These are phyloP conservation scores for Sclerotinia trifoliorum DNA, from an alignment of 2,329 filamentous ascomycete species.

Conservation along the genomic window DNA sequence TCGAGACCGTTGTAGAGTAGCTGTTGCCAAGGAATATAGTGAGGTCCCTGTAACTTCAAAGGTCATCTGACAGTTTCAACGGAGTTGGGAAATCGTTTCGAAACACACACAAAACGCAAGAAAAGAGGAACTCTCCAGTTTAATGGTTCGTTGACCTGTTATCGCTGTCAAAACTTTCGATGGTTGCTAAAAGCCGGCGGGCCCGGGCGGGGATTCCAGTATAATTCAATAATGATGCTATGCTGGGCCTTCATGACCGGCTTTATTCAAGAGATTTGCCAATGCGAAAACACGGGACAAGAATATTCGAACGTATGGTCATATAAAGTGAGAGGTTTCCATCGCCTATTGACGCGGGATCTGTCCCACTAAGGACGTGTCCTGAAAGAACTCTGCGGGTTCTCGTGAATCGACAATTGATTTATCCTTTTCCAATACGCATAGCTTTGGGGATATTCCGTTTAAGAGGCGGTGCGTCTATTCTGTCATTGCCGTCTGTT, in stretches of 20 bases:
- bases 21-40: constrained; percentile 6
- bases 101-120: constrained; percentile 15
- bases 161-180: neutral
- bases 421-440: neutral
- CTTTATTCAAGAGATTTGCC: neutral
- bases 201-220: neutral
- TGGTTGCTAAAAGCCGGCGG: neutral
- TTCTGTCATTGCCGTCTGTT: neutral
- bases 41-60: neutral
- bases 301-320: neutral
- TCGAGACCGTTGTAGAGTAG: neutral
- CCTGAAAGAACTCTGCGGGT: neutral
- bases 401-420: neutral
- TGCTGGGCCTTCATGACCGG: neutral
- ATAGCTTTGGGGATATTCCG: neutral
- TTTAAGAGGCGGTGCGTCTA: neutral
- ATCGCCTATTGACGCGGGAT: neutral
- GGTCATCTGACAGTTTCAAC: constrained; percentile 11
- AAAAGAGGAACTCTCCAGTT: neutral
- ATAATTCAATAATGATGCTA: neutral
- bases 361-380: neutral
- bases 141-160: neutral
- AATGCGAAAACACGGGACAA: neutral
- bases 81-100: constrained; percentile 13
- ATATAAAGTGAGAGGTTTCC: neutral